Conservation (phyloP, 805 yeast genomes). For the Tanozyma kutaoensis region DNA sequence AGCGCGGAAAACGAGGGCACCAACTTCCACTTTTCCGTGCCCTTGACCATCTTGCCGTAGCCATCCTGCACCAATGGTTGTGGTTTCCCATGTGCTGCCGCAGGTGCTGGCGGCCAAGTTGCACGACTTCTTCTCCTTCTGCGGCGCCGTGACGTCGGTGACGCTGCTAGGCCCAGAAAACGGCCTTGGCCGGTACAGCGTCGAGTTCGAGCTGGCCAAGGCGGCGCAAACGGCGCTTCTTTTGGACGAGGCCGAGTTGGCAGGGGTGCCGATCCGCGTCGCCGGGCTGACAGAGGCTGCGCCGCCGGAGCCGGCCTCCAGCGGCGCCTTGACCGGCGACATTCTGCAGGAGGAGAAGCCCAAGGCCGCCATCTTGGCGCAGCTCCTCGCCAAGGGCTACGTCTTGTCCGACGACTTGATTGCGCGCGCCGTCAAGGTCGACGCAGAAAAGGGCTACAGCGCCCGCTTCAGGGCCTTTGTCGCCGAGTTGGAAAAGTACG, state of each 20-base stretch:
- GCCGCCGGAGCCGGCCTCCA: slow-evolving; percentile 8
- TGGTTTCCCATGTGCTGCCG: slow-evolving; percentile 43
- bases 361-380: slow-evolving; percentile 62
- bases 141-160: slow-evolving; percentile 37
- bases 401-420: slow-evolving; percentile 48
- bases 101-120: slow-evolving; percentile 37
- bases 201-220: slow-evolving; percentile 39
- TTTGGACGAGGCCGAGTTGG: slow-evolving; percentile 63
- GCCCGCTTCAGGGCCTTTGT: slow-evolving; percentile 44
- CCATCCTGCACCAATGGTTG: slow-evolving; percentile 16
- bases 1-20: slow-evolving; percentile 4
- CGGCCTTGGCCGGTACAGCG: slow-evolving; percentile 27
- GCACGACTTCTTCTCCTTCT: slow-evolving; percentile 58
- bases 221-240: slow-evolving; percentile 64
- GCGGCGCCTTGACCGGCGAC: slow-evolving; percentile 28
- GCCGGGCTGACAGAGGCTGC: slow-evolving; percentile 10
- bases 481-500: slow-evolving; percentile 44
- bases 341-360: slow-evolving; percentile 70
- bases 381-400: slow-evolving; percentile 64
- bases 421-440: slow-evolving; percentile 47
- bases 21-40: slow-evolving; percentile 6
- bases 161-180: slow-evolving; percentile 13
- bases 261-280: slow-evolving; percentile 41
- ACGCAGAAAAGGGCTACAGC: slow-evolving; percentile 50
- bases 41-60: slow-evolving; percentile 2